These are phyloP conservation scores for Periconia sp. DNA, from an alignment of 2,329 filamentous ascomycete genomes.

Conservation along the genomic window DNA sequence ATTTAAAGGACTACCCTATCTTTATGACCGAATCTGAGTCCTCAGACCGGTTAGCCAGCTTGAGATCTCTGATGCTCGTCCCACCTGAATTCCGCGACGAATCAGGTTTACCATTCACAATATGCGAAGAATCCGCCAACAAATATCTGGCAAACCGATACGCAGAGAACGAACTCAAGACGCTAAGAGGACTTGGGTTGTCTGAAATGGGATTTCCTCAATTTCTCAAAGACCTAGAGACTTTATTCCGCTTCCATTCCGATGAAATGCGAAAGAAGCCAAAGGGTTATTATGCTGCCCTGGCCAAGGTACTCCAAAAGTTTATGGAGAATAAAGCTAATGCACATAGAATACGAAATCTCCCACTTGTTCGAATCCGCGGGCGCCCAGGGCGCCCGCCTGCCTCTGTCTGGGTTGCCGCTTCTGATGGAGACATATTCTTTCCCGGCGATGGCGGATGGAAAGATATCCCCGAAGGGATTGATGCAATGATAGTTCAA, in stretches of 20 bases:
- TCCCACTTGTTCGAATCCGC: too few relatives aligned
- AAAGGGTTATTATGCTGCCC: neutral
- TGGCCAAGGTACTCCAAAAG: neutral
- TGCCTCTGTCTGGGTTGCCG: too few relatives aligned
- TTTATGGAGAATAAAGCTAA: too few relatives aligned
- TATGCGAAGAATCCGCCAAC: neutral
- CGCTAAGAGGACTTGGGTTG: neutral
- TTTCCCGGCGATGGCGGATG: too few relatives aligned
- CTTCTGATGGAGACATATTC: too few relatives aligned
- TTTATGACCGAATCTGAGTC: neutral
- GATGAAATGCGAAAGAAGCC: neutral
- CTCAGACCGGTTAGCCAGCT: neutral
- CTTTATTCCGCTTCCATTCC: neutral
- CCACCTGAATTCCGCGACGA: neutral
- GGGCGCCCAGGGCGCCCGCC: too few relatives aligned
- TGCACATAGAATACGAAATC: too few relatives aligned
- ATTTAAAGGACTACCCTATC: too few relatives aligned
- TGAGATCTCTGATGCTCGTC: neutral
- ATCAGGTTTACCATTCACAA: neutral
- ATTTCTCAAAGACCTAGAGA: conserved; percentile 3
- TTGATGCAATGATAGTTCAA: too few relatives aligned
- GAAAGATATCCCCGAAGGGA: too few relatives aligned
- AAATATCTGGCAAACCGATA: conserved; percentile 4
- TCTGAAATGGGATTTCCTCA: neutral
- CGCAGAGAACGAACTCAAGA: neutral